Conservation (phyloP, 2,329 filamentous ascomycete species). For the Nemania abortiva region DNA sequence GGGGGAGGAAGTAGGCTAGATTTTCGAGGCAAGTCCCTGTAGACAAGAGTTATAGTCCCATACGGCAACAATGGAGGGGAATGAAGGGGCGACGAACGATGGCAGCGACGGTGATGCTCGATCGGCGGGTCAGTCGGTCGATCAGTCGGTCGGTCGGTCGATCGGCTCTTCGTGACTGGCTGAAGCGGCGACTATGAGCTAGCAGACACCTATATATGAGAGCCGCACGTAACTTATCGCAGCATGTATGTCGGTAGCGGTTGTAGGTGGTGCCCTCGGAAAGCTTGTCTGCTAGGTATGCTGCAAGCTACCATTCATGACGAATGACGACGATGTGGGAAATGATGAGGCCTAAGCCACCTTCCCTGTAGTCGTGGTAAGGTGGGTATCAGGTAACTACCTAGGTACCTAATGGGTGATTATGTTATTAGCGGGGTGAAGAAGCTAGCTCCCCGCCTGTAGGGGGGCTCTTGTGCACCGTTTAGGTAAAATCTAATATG, state of each 20-base stretch:
- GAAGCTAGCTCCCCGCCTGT: too few relatives aligned
- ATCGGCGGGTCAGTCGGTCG: background rate
- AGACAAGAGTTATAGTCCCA: background rate
- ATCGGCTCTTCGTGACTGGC: conserved; percentile 17
- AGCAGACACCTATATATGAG: too few relatives aligned
- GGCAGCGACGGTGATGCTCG: conserved; percentile 21
- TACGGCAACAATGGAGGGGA: background rate
- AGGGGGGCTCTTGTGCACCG: too few relatives aligned
- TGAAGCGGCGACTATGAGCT: conserved; percentile 15
- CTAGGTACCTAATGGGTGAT: too few relatives aligned
- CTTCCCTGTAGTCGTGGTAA: background rate
- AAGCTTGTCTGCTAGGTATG: conserved; percentile 2
- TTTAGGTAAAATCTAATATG: too few relatives aligned
- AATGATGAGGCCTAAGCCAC: conserved; percentile 25
- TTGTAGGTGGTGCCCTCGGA: background rate
- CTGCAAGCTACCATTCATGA: conserved; percentile 11
- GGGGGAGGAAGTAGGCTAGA: background rate
- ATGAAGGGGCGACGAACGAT: background rate
- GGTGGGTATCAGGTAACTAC: too few relatives aligned
- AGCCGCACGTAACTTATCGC: too few relatives aligned
- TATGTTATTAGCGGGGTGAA: too few relatives aligned
- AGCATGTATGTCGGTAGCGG: too few relatives aligned
- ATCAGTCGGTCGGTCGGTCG: too few relatives aligned
- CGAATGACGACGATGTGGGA: conserved; percentile 32
- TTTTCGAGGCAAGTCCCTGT: background rate